Evolutionary conservation across 345 rosid species (phyloP).

Genomic region (Citrus sinensis): DVS_A1.0 CM039162.1:669501-670000

Average conservation of each 20-base stretch:
- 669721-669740: too few relatives aligned
- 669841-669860: not conserved
- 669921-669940: constrained; percentile 29
- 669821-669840: not conserved
- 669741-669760: too few relatives aligned
- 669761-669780: not conserved
- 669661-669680: too few relatives aligned
- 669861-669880: too few relatives aligned
- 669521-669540: not conserved
- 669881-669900: constrained; percentile 24
- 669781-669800: not conserved
- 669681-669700: too few relatives aligned
- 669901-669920: constrained; percentile 30
- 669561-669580: not conserved
- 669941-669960: constrained; percentile 52
- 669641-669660: too few relatives aligned
- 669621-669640: too few relatives aligned
- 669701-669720: too few relatives aligned
- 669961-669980: constrained; percentile 81
- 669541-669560: too few relatives aligned
- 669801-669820: not conserved
- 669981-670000: constrained; percentile 81
- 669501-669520: not conserved
- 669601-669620: not conserved
- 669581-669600: not conserved